phyloP scores from a whole-genome alignment of 2,329 filamentous ascomycete species.

The Neophaeococcomyces mojaviensis region DNA sequence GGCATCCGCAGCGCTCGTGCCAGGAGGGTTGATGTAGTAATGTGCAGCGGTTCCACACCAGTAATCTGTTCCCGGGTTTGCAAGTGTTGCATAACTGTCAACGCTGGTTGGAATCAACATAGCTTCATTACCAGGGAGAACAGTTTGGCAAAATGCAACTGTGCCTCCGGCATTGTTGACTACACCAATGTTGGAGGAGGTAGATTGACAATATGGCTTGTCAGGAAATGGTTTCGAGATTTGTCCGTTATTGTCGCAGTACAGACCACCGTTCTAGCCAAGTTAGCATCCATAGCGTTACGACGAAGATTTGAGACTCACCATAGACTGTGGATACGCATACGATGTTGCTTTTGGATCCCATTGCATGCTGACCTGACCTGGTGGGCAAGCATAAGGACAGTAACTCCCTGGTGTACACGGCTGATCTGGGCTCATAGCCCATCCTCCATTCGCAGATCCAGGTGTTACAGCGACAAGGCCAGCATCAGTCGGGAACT shows the following conservation, averaged over 20 bases:
- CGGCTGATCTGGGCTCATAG: conserved; percentile 66
- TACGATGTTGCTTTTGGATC: conserved; percentile 61
- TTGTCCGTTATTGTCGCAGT: conserved; percentile 59
- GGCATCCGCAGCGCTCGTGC: conserved; percentile 50
- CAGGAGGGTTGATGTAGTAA: conserved; percentile 72
- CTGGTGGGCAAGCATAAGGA: conserved; percentile 67
- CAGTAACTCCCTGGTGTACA: conserved; percentile 64
- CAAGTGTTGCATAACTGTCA: conserved; percentile 46
- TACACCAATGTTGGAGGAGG: conserved; percentile 57
- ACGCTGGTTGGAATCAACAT: conserved; percentile 77
- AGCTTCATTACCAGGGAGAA: conserved; percentile 69
- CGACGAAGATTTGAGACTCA: conserved; percentile 34
- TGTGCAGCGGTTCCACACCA: conserved; percentile 69
- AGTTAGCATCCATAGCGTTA: conserved; percentile 9
- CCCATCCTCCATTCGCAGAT: conserved; percentile 64
- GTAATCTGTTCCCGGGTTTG: conserved; percentile 62
- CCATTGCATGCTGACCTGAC: conserved; percentile 74
- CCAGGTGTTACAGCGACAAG: conserved; percentile 61
- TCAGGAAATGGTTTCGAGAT: conserved; percentile 62
- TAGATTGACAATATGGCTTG: conserved; percentile 62
- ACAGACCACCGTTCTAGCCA: conserved; percentile 62
- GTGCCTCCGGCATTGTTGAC: conserved; percentile 57
- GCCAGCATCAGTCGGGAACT: conserved; percentile 59
- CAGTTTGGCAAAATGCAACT: conserved; percentile 71
- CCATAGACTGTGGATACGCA: conserved; percentile 63